Evolutionary conservation across 1,284 basidiomycete genomes (phyloP).

Genomic region (Paramarasmius palmivorus): DNA sequence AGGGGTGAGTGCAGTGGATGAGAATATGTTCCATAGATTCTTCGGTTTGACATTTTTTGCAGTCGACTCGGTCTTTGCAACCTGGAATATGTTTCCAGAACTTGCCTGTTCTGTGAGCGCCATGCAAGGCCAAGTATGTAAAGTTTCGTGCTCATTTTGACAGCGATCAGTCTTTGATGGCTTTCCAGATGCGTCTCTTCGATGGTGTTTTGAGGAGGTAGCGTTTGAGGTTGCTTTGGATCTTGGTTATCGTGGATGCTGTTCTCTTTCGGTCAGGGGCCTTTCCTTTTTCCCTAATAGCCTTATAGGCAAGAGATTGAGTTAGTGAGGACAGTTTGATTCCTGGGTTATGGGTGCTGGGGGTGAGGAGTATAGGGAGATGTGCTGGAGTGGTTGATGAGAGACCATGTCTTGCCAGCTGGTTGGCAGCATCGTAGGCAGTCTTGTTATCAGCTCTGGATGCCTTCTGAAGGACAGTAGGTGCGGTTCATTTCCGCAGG

Average conservation of each 20-base stretch:
- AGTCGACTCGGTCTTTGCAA: too few relatives aligned
- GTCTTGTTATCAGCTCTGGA: background rate
- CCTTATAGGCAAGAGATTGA: background rate
- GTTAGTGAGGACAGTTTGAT: constrained; percentile 6
- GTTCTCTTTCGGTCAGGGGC: background rate
- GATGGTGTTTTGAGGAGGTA: background rate
- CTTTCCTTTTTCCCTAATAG: constrained; percentile 2
- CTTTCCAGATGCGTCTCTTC: background rate
- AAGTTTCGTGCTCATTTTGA: constrained; percentile 1
- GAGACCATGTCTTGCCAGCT: background rate
- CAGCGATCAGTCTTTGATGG: background rate
- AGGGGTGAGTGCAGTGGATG: background rate
- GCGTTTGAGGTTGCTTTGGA: background rate
- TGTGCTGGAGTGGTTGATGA: background rate
- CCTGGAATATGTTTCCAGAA: constrained; percentile 8
- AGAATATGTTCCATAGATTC: constrained; percentile 7
- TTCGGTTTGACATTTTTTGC: too few relatives aligned
- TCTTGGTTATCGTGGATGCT: background rate
- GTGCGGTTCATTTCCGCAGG: background rate
- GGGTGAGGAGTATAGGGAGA: background rate
- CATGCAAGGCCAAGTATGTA: constrained; percentile 3
- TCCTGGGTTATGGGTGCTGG: background rate
- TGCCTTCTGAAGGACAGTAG: background rate
- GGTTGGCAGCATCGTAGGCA: background rate
- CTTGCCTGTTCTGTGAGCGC: background rate